These are phyloP conservation scores for Prinsepia uniflora DNA, from an alignment of 306 rosid species.

Conservation along the genomic window DNA sequence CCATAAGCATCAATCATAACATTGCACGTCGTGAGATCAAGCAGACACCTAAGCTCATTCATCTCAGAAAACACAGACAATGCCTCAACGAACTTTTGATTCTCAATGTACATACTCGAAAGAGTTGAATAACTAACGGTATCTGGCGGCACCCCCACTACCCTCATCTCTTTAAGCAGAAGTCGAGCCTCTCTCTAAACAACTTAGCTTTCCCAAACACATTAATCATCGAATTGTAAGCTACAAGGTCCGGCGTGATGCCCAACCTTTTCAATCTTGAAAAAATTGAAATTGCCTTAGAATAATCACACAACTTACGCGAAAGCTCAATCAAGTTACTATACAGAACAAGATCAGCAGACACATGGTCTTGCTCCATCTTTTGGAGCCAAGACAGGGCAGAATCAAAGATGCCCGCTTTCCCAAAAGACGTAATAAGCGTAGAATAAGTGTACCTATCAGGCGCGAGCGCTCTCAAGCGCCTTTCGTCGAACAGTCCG, in stretches of 20 bases:
- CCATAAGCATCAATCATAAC: slow-evolving; percentile 96
- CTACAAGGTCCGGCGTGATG: slow-evolving; percentile 70
- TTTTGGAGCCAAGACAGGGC: slow-evolving; percentile 87
- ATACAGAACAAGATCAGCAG: slow-evolving; percentile 85
- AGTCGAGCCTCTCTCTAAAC: slow-evolving; percentile 80
- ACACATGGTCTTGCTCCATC: slow-evolving; percentile 78
- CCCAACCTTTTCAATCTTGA: slow-evolving; percentile 50
- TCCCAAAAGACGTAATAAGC: slow-evolving; percentile 73
- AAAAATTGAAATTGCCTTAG: slow-evolving; percentile 84
- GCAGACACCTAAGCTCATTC: slow-evolving; percentile 54
- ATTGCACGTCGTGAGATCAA: slow-evolving; percentile 76
- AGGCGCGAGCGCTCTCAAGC: slow-evolving; percentile 68
- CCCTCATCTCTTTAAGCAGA: slow-evolving; percentile 74
- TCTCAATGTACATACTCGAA: slow-evolving; percentile 61
- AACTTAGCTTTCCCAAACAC: slow-evolving; percentile 89
- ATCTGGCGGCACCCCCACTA: slow-evolving; percentile 52
- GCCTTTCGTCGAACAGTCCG: slow-evolving; percentile 97
- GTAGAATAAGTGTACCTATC: slow-evolving; percentile 92
- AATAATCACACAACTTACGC: slow-evolving; percentile 64
- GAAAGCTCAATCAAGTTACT: slow-evolving; percentile 88
- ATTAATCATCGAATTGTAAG: slow-evolving; percentile 75
- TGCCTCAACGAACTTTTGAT: slow-evolving; percentile 81
- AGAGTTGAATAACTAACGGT: slow-evolving; percentile 76
- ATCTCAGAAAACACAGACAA: slow-evolving; percentile 73
- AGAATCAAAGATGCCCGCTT: slow-evolving; percentile 74